phyloP scores from a whole-genome alignment of 176 grass and related monocot genomes.

The Elymus sibiricus region DNA sequence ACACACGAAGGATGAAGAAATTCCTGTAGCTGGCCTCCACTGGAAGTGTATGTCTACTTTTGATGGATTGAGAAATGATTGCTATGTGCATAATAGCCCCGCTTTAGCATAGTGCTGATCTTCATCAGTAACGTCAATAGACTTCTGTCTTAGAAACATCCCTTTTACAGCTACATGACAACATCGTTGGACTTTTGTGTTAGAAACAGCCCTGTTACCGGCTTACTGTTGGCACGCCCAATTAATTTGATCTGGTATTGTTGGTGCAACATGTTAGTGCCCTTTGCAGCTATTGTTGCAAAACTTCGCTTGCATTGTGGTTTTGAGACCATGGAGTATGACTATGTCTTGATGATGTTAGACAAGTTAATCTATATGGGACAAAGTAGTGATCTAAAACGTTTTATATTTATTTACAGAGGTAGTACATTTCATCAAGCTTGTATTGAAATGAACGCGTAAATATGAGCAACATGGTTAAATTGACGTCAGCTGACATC shows the following conservation, averaged over 20 bases:
- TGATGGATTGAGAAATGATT: background rate
- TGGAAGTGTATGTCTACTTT: background rate
- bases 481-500: no score
- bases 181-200: background rate
- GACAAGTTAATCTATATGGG: background rate
- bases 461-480: no score
- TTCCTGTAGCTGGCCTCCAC: slow-evolving; percentile 21
- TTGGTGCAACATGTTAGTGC: background rate
- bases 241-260: slow-evolving; percentile 1
- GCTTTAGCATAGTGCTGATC: slow-evolving; percentile 14
- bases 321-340: background rate
- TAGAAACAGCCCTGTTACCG: background rate
- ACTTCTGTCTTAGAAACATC: background rate
- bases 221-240: background rate
- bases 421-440: no score
- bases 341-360: background rate
- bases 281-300: background rate
- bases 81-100: slow-evolving; percentile 26
- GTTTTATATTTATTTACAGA: no score
- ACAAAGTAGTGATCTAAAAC: no score
- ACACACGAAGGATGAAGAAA: slow-evolving; percentile 21
- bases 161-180: background rate
- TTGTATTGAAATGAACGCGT: no score
- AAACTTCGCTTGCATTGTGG: background rate
- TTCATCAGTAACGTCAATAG: background rate